A percentile compares a stretch with the other conserved stretches of the same genome.
These are phyloP conservation scores for Rhododendron williamsianum DNA, from an alignment of 148 eudicot genomes.

Conservation along the genomic window DNA sequence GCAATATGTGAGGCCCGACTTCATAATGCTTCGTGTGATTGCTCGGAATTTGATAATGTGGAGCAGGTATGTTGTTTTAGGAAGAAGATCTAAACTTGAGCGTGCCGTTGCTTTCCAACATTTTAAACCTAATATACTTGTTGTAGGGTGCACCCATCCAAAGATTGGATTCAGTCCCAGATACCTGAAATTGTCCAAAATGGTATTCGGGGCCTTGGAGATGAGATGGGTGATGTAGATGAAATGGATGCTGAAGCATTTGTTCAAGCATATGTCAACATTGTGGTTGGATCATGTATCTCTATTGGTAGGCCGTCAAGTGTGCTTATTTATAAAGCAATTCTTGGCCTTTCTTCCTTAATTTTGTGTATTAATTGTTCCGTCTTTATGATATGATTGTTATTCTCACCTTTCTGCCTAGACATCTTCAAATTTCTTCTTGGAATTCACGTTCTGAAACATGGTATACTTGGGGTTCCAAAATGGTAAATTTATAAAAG, in stretches of 20 bases:
- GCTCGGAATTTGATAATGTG: slow-evolving; percentile 91
- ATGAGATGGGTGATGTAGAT: slow-evolving; percentile 55
- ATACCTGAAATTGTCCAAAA: slow-evolving; percentile 68
- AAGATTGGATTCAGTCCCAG: slow-evolving; percentile 86
- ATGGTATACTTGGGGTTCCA: neutral
- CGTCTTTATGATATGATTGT: neutral
- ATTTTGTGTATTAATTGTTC: neutral
- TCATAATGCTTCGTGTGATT: slow-evolving; percentile 93
- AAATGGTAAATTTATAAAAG: neutral
- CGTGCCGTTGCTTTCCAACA: neutral
- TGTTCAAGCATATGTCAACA: slow-evolving; percentile 88
- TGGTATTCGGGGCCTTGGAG: slow-evolving; percentile 52
- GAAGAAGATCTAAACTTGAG: neutral
- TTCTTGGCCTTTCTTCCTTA: neutral
- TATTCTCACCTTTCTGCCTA: neutral
- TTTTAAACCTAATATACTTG: neutral
- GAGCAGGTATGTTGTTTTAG: slow-evolving; percentile 59
- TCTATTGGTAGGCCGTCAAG: slow-evolving; percentile 68
- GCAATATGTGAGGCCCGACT: slow-evolving; percentile 95
- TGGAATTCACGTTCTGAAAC: neutral
- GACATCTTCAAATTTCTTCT: neutral
- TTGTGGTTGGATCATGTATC: slow-evolving; percentile 86
- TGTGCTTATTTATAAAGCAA: neutral
- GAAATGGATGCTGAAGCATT: slow-evolving; percentile 72
- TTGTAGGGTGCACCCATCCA: slow-evolving; percentile 70